Evolutionary conservation across 1,139 yeast genomes (phyloP).

Genomic region (Kodamaea sp.): DNA sequence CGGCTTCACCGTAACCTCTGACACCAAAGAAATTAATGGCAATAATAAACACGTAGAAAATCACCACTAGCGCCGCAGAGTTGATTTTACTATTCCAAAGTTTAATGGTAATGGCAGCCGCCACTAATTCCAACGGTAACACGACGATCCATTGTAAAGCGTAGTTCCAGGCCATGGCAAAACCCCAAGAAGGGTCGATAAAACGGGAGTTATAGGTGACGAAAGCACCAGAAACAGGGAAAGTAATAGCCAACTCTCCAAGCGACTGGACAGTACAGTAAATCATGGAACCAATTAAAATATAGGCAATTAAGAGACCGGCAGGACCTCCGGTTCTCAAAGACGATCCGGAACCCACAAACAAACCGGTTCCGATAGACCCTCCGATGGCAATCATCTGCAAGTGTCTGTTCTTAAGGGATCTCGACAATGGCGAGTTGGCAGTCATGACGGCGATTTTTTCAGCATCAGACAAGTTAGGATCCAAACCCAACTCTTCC

Average conservation of each 20-base stretch:
- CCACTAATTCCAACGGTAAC: constrained; percentile 73
- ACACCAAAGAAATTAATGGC: constrained; percentile 42
- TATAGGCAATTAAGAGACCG: constrained; percentile 69
- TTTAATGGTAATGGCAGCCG: constrained; percentile 45
- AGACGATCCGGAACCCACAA: constrained; percentile 75
- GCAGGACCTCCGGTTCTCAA: constrained; percentile 79
- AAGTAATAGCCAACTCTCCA: constrained; percentile 80
- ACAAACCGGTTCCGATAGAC: constrained; percentile 78
- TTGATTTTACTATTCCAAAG: constrained; percentile 35
- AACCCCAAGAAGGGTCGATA: constrained; percentile 77
- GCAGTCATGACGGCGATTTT: constrained; percentile 67
- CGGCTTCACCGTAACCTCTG: constrained; percentile 48
- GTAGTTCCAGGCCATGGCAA: constrained; percentile 79
- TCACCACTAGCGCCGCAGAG: constrained; percentile 42
- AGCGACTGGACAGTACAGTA: constrained; percentile 80
- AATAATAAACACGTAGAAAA: constrained; percentile 37
- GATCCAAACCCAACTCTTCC: constrained; percentile 58
- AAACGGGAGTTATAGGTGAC: constrained; percentile 69
- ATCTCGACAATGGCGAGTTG: constrained; percentile 66
- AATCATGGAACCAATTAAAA: constrained; percentile 66
- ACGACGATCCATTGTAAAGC: constrained; percentile 79
- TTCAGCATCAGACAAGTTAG: constrained; percentile 66
- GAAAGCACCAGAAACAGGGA: constrained; percentile 81
- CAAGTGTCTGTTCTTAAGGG: constrained; percentile 63
- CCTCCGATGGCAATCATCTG: constrained; percentile 91